phyloP scores from a whole-genome alignment of 306 rosid genomes.

The Pyrus pyrifolia region DNA sequence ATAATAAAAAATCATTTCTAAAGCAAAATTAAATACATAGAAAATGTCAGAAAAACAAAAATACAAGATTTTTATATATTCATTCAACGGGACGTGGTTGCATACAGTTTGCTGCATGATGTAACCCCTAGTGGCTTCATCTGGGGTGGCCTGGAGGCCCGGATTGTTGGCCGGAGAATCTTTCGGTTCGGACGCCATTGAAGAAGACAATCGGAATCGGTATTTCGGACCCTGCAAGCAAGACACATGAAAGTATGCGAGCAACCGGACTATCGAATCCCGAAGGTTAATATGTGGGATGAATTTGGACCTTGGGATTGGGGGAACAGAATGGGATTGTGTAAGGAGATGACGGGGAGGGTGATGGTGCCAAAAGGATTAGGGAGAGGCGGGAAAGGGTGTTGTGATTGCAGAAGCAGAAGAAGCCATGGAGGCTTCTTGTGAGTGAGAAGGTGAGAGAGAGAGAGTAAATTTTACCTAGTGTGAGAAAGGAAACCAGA shows the following conservation, averaged over 20 bases:
- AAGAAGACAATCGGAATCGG: conserved; percentile 48
- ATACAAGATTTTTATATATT: not conserved
- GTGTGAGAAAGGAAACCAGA: not conserved
- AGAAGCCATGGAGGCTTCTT: conserved; percentile 32
- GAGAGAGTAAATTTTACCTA: not conserved
- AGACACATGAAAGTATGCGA: not conserved
- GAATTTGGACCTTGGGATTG: conserved; percentile 43
- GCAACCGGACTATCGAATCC: not conserved
- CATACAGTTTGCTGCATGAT: conserved; percentile 89
- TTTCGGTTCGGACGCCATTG: conserved; percentile 70
- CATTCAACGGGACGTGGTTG: not conserved
- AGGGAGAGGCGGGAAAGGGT: conserved; percentile 33
- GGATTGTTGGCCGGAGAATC: conserved; percentile 71
- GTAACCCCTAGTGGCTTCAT: conserved; percentile 79
- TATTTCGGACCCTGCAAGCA: conserved; percentile 37
- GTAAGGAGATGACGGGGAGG: conserved; percentile 2
- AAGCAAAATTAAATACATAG: not conserved
- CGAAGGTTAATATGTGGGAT: not conserved
- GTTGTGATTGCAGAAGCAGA: conserved; percentile 30
- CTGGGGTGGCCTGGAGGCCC: conserved; percentile 59
- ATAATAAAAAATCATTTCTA: not conserved
- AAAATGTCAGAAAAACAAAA: not conserved
- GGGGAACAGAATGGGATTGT: conserved; percentile 26
- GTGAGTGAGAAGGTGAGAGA: not conserved
- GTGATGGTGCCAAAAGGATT: conserved; percentile 29